phyloP scores from a whole-genome alignment of 768 basidiomycete species.

The Mrakia blollopis region DNA sequence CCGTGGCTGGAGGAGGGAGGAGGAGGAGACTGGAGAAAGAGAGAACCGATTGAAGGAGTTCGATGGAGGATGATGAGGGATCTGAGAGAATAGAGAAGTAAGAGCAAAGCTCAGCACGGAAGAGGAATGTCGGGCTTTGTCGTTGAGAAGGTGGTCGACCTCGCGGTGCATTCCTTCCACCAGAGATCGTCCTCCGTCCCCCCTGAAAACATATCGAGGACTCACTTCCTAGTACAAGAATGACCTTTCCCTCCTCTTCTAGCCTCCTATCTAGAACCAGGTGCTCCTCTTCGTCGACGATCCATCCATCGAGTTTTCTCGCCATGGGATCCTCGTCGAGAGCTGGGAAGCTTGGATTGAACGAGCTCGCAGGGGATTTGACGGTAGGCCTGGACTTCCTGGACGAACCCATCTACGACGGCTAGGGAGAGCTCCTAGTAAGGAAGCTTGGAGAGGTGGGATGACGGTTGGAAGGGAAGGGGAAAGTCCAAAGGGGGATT shows the following conservation, averaged over 20 bases:
- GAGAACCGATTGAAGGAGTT: not conserved
- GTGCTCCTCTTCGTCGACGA: conserved; percentile 10
- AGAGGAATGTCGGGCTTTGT: not conserved
- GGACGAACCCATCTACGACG: not conserved
- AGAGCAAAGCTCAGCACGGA: not conserved
- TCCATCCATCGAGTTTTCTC: not conserved
- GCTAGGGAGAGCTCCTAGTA: not conserved
- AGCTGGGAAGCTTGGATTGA: not conserved
- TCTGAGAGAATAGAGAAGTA: not conserved
- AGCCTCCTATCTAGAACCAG: not conserved
- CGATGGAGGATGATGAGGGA: not conserved
- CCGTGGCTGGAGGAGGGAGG: not conserved
- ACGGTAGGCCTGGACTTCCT: not conserved
- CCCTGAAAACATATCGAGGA: not conserved
- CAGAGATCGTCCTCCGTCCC: not conserved
- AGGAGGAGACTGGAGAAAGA: not conserved
- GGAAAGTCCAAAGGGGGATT: not conserved
- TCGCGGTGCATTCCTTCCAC: not conserved
- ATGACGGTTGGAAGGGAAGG: not conserved
- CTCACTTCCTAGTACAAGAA: conserved; percentile 11
- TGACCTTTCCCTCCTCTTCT: not conserved
- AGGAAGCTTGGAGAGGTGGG: not conserved
- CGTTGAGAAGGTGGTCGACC: not conserved
- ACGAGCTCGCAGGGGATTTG: not conserved
- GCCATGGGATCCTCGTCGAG: not conserved